Evolutionary conservation across 2,329 filamentous ascomycete species (phyloP).

Genomic region (Paecilomyces sp.): DNA sequence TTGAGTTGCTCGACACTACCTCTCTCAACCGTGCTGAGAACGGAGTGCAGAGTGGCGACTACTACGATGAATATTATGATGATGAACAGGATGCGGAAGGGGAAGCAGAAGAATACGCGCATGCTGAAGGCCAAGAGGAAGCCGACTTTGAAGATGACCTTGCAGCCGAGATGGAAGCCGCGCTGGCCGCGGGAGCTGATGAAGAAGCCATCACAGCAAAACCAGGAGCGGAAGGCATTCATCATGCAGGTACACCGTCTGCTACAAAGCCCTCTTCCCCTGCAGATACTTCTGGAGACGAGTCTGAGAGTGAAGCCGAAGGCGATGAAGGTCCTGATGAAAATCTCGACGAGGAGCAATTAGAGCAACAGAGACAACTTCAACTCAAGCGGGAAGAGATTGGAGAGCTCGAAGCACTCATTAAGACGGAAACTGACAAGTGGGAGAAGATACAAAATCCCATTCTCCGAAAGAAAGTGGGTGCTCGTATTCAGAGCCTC

Average conservation of each 20-base stretch:
- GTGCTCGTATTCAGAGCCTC: slow-evolving; percentile 35
- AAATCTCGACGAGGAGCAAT: slow-evolving; percentile 37
- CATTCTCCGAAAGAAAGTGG: slow-evolving; percentile 37
- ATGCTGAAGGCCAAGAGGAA: slow-evolving; percentile 21
- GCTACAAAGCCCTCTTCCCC: slow-evolving; percentile 24
- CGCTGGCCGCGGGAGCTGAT: slow-evolving; percentile 31
- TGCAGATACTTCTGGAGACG: slow-evolving; percentile 35
- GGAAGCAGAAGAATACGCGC: slow-evolving; percentile 39
- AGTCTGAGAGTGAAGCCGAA: slow-evolving; percentile 31
- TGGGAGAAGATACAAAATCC: slow-evolving; percentile 34
- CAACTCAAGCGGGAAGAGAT: slow-evolving; percentile 40
- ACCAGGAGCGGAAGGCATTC: slow-evolving; percentile 10
- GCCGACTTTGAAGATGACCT: slow-evolving; percentile 34
- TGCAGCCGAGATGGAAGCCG: slow-evolving; percentile 38
- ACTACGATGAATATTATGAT: slow-evolving; percentile 39
- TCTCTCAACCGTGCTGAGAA: slow-evolving; percentile 38
- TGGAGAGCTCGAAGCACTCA: slow-evolving; percentile 33
- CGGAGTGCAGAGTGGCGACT: slow-evolving; percentile 37
- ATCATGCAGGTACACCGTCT: slow-evolving; percentile 25
- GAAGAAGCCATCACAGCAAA: slow-evolving; percentile 19
- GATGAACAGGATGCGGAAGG: slow-evolving; percentile 45
- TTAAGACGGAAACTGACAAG: slow-evolving; percentile 29
- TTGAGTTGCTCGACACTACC: slow-evolving; percentile 56
- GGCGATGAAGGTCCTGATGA: slow-evolving; percentile 28
- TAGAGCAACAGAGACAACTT: slow-evolving; percentile 33